A percentile compares a stretch with the other conserved stretches of the same genome.
Conservation (phyloP, 2,329 filamentous ascomycete genomes). For the Aspergillus carbonarius region DNA sequence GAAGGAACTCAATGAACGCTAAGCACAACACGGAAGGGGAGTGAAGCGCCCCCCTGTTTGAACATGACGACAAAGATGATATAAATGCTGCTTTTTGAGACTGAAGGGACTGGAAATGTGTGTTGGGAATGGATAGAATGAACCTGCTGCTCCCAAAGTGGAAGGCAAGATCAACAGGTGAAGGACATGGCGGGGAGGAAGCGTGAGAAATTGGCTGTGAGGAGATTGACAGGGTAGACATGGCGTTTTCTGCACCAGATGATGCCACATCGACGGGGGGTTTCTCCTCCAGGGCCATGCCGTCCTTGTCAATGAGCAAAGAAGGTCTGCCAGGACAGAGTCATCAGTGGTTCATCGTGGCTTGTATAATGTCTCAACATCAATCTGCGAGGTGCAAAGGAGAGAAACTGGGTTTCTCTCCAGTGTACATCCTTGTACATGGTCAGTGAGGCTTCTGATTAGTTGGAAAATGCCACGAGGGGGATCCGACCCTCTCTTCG, state of each 20-base stretch:
- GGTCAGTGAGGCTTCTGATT: background rate
- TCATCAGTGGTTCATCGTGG: background rate
- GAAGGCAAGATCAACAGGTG: slow-evolving; percentile 6
- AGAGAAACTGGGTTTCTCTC: background rate
- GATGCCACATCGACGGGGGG: slow-evolving; percentile 9
- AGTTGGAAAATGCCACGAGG: background rate
- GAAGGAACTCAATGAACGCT: slow-evolving; percentile 14
- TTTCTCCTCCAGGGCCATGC: slow-evolving; percentile 11
- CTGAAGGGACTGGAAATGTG: slow-evolving; percentile 2
- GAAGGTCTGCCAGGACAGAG: background rate
- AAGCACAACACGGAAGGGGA: slow-evolving; percentile 8
- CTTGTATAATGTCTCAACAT: background rate
- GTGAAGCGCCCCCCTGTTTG: background rate
- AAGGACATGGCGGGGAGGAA: background rate
- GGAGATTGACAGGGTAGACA: background rate
- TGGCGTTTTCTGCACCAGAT: background rate
- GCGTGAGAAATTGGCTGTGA: slow-evolving; percentile 1
- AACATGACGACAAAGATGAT: background rate
- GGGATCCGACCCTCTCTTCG: background rate
- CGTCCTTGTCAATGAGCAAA: background rate
- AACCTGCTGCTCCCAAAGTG: background rate
- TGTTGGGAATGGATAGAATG: slow-evolving; percentile 4
- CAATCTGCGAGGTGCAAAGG: background rate
- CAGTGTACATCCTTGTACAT: background rate
- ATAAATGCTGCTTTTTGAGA: slow-evolving; percentile 11